Base-by-base conservation (phyloP, 1,284 basidiomycete species). In the Rhodotorula sp. region DNA sequence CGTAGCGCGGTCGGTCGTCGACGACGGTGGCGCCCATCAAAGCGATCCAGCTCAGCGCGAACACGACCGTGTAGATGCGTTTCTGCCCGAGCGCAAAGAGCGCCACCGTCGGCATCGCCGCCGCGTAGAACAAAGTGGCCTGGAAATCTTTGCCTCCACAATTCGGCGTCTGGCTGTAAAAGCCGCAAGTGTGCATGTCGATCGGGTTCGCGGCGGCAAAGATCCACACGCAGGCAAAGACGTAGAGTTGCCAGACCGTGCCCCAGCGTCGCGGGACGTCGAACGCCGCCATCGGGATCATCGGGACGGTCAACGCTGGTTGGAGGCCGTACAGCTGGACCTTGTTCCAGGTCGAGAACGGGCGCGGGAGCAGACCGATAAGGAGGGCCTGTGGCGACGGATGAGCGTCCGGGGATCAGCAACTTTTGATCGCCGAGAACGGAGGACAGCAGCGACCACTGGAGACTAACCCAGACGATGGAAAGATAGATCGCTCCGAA, bases 41-140 rank as follows among this genome's bases (percentile, higher is more conserved):
- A 58, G 75, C 72, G 55, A 73, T 17, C 74, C 74, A 83, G 12
- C 76, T 77, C 14, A 85, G 60, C 0, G 87, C 85, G 14, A 87
- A 88, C 45, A 87, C 64, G 57, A 87, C 81, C 1, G 88, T 88
- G n/a, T 86, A 84, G 53, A 89, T 80, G 29, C 91, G 84, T 69
- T 88, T 86, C 75, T 89, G 81, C 74, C 87, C 86, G 64, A 93
- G 79, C 4, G 89, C 90, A 77, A 93, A 90, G 15, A 93, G 80
- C 2, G 87, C 90, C 54, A 93, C 86, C 0, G 87, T 88, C 76
- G 90, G 90, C 30, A 90, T 80, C 18, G 87, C 90, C 73, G 87
- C 83, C 18, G 82, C 82, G 75, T 83, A 85, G 73, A 84, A 83
- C 60, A 61, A 24, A 44, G 58, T 82, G 46, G 67, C 64, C 59